Evolutionary conservation across 352 stramenopile genomes (phyloP).

Genomic region (Phytophthora hybrid): DNA sequence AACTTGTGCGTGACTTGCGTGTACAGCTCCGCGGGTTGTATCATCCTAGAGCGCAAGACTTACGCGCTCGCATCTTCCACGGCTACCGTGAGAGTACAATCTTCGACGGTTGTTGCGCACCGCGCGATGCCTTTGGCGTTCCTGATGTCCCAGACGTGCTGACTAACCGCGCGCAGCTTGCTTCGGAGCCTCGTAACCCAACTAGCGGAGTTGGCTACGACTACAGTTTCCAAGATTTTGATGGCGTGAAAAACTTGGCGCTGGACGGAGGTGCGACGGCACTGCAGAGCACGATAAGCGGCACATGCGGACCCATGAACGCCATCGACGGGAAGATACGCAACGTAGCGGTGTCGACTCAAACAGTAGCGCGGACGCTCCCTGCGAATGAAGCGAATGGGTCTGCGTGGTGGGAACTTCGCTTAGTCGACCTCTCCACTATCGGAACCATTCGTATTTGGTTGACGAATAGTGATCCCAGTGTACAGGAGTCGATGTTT

Average conservation of each 20-base stretch:
- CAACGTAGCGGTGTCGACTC: constrained; percentile 45
- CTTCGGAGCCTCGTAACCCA: constrained; percentile 50
- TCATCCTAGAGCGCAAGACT: constrained; percentile 65
- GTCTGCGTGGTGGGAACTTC: constrained; percentile 78
- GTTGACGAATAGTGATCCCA: constrained; percentile 41
- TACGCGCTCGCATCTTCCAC: constrained; percentile 65
- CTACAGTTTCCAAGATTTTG: constrained; percentile 74
- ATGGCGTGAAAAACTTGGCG: constrained; percentile 56
- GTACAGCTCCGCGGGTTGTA: constrained; percentile 71
- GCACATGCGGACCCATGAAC: constrained; percentile 54
- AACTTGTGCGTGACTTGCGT: constrained; percentile 59
- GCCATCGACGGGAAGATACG: constrained; percentile 73
- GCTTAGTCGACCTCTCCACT: constrained; percentile 46
- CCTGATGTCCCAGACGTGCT: constrained; percentile 46
- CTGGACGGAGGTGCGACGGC: constrained; percentile 56
- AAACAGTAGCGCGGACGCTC: constrained; percentile 61
- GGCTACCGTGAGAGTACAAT: constrained; percentile 46
- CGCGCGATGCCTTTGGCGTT: constrained; percentile 52
- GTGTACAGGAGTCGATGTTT: constrained; percentile 61
- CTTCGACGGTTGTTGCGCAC: constrained; percentile 54
- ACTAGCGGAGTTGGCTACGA: constrained; percentile 77
- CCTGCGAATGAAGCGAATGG: constrained; percentile 32
- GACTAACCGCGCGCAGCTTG: constrained; percentile 56
- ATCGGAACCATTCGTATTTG: constrained; percentile 75
- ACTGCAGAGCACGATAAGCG: constrained; percentile 76